Base-by-base conservation (phyloP, 2,329 filamentous ascomycete species). In the Venturia pyrina region DNA sequence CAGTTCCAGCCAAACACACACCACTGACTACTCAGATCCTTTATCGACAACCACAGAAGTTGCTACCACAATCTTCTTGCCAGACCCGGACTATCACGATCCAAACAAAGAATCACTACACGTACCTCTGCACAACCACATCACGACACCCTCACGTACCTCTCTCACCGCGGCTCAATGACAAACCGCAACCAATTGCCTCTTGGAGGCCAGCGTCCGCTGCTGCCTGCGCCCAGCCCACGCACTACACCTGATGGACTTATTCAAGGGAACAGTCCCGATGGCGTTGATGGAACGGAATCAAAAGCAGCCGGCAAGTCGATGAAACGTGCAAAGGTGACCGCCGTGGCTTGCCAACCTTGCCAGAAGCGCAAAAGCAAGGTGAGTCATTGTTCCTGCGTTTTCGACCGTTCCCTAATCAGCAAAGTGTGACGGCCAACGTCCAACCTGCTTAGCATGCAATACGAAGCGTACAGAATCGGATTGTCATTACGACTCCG, bases 401-500 rank as follows among this genome's bases (percentile, higher is more conserved):
- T 34, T 21, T 37, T 21, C 21, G 28, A 28, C 3, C 10, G 37
- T 62, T 5, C 6, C 13, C 64, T 66, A 13, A 66, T 48, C 6
- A 28, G 24, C 19, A 46, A 43, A 66, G 68, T 70, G 69, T 44
- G 67, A 70, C 62, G 69, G 69, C 0, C 41, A 34, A 15, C 64
- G 69, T 15, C 69, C 69, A n/a, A 62, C 57, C 6, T 70, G 69
- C 46, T 65, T 64, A 48, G 61, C 66, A 2, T 70, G 69, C 65
- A 17, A 32, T 19, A 66, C 62, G 37, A 69, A 68, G 43, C 5
- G 32, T 15, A 63, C 67, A 24, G 41, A 60, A 15, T 24, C 50
- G 15, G 65, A 69, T 21, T 70, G 69, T 53, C n/a, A 43, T 21
- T 70, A 70, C 68, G 68, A 70, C 50, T 64, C 63, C 10, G 60